phyloP scores from a whole-genome alignment of 78 protist genomes.

The Monocercomonoides exilis region DNA sequence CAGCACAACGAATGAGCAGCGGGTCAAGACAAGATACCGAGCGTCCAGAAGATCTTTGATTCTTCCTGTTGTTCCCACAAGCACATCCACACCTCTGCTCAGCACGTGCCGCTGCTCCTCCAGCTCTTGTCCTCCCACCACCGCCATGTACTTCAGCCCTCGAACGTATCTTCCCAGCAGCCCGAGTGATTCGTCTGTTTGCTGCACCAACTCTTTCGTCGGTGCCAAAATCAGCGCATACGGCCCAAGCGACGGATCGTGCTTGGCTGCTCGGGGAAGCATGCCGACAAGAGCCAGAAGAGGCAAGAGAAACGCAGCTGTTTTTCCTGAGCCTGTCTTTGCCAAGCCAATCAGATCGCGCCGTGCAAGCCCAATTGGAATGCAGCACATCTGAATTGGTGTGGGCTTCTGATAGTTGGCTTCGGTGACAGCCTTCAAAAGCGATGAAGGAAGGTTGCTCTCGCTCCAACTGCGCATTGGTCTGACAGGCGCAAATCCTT shows the following conservation, averaged over 20 bases:
- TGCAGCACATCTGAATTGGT: slow-evolving; percentile 71
- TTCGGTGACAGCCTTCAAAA: slow-evolving; percentile 31
- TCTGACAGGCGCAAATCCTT: slow-evolving; percentile 44
- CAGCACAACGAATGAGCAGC: slow-evolving; percentile 73
- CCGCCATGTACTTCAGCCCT: slow-evolving; percentile 44
- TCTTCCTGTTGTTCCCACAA: slow-evolving; percentile 83
- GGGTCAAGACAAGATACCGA: slow-evolving; percentile 67
- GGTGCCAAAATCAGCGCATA: slow-evolving; percentile 70
- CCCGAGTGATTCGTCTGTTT: slow-evolving; percentile 62
- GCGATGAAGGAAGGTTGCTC: slow-evolving; percentile 27
- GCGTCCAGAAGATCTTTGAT: slow-evolving; percentile 65
- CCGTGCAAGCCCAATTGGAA: slow-evolving; percentile 35
- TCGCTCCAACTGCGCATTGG: slow-evolving; percentile 57
- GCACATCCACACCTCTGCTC: slow-evolving; percentile 5
- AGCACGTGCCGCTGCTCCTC: background rate
- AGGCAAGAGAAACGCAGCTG: slow-evolving; percentile 72
- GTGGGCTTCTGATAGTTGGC: slow-evolving; percentile 64
- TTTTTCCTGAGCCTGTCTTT: slow-evolving; percentile 48
- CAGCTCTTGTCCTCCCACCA: slow-evolving; percentile 65
- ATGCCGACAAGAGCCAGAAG: slow-evolving; percentile 40
- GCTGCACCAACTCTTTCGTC: slow-evolving; percentile 61
- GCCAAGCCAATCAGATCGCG: slow-evolving; percentile 13
- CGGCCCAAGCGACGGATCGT: slow-evolving; percentile 55
- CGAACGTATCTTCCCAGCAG: slow-evolving; percentile 3
- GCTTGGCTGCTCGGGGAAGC: slow-evolving; percentile 39